phyloP scores from a whole-genome alignment of 495 filamentous ascomycete genomes.

The Entonaema liquescens region DNA sequence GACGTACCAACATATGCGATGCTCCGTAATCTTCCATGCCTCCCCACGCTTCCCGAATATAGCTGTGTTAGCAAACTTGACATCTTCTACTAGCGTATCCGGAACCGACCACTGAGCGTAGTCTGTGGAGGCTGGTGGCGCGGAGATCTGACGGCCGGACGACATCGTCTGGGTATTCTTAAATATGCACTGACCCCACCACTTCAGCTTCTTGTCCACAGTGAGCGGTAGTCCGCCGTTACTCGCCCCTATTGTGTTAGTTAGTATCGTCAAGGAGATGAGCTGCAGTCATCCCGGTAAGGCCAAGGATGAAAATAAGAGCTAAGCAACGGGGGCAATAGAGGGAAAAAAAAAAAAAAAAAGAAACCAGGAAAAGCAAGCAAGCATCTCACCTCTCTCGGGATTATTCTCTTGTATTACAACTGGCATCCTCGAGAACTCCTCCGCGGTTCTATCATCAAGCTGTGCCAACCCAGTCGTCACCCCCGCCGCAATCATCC shows the following conservation, averaged over 20 bases:
- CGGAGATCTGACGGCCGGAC: conserved; percentile 55
- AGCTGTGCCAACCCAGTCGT: conserved; percentile 56
- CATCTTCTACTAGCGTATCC: conserved; percentile 39
- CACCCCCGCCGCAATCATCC: conserved; percentile 66
- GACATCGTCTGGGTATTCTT: conserved; percentile 57
- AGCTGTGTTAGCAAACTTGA: conserved; percentile 37
- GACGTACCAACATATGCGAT: conserved; percentile 52
- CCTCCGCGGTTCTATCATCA: conserved; percentile 38
- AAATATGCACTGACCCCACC: conserved; percentile 62
- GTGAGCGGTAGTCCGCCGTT: conserved; percentile 49
- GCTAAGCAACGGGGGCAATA: background rate
- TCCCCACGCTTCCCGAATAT: conserved; percentile 38
- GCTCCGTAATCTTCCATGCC: conserved; percentile 35
- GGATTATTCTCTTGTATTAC: conserved; percentile 46
- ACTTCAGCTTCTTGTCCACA: conserved; percentile 59
- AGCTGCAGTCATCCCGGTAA: too few relatives aligned
- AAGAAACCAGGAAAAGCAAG: background rate
- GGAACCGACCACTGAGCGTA: conserved; percentile 62
- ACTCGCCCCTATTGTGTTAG: conserved; percentile 29
- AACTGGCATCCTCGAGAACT: conserved; percentile 49
- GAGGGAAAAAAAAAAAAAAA: background rate
- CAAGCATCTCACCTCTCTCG: conserved; percentile 21
- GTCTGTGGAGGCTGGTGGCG: conserved; percentile 53
- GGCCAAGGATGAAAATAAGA: too few relatives aligned
- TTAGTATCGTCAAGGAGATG: background rate